Evolutionary conservation across 108 stramenopile genomes (phyloP).

Genomic region (Nannochloropsis oceanica): DNA sequence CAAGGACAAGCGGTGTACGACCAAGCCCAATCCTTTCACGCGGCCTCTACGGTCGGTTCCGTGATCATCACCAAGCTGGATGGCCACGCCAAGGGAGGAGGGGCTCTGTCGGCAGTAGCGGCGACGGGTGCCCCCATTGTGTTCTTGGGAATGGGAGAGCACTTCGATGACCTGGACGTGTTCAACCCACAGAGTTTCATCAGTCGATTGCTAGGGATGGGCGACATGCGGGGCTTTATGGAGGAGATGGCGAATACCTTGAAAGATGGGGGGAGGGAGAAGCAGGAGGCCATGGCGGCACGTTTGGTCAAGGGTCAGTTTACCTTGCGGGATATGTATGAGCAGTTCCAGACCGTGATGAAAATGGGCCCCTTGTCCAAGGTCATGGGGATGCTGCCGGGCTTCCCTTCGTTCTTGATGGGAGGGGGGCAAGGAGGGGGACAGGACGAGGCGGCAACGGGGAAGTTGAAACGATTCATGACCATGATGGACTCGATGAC

Average conservation of each 20-base stretch:
- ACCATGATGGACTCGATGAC: constrained; percentile 96
- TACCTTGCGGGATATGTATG: constrained; percentile 86
- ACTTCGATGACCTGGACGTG: constrained; percentile 73
- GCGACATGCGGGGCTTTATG: constrained; percentile 61
- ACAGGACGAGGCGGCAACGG: constrained; percentile 4
- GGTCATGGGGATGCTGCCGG: constrained; percentile 91
- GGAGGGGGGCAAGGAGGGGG: constrained; percentile 50
- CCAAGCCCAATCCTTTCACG: constrained; percentile 79
- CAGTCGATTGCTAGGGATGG: constrained; percentile 63
- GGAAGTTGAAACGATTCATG: constrained; percentile 63
- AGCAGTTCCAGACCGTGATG: constrained; percentile 71
- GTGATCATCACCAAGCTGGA: constrained; percentile 95
- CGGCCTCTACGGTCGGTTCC: constrained; percentile 73
- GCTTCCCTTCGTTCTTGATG: constrained; percentile 56
- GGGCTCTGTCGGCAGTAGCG: constrained; percentile 87
- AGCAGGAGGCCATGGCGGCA: constrained; percentile 59
- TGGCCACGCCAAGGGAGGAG: constrained; percentile 97
- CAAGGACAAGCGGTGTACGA: constrained; percentile 93
- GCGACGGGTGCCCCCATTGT: constrained; percentile 84
- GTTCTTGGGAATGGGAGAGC: constrained; percentile 90
- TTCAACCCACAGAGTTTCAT: constrained; percentile 87
- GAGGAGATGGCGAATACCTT: constrained; percentile 51
- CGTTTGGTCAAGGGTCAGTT: constrained; percentile 80
- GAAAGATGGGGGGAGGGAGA: constrained; percentile 39
- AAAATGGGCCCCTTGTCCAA: constrained; percentile 74